Percentiles rank a stretch among this genome's conserved stretches.
Evolutionary conservation across 805 yeast genomes (phyloP).

Genomic region (Hemisphaericaspora nanyangensis): DNA sequence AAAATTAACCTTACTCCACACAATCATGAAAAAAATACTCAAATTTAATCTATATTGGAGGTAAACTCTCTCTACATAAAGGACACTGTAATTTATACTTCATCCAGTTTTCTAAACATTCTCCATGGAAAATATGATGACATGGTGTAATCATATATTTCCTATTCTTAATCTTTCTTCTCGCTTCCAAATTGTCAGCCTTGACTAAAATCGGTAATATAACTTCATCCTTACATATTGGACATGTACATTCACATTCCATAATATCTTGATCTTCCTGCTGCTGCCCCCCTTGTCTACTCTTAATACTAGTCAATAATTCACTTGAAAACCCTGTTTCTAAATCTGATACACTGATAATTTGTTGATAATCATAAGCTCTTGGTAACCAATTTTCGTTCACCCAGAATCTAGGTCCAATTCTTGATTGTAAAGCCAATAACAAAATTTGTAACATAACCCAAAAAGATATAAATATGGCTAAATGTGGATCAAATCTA

Average conservation of each 20-base stretch:
- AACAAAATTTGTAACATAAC: conserved; percentile 53
- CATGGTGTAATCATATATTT: conserved; percentile 87
- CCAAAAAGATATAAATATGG: conserved; percentile 50
- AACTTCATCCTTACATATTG: conserved; percentile 85
- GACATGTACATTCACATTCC: conserved; percentile 64
- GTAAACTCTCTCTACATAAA: conserved; percentile 79
- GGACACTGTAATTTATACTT: conserved; percentile 90
- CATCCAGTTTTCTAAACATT: conserved; percentile 94
- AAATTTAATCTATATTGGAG: conserved; percentile 65
- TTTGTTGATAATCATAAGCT: conserved; percentile 79
- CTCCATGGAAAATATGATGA: conserved; percentile 81
- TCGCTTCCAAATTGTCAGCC: conserved; percentile 9
- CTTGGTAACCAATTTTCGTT: conserved; percentile 74
- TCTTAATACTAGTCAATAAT: conserved; percentile 34
- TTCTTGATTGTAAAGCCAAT: conserved; percentile 56
- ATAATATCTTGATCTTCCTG: conserved; percentile 21
- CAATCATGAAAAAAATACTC: too few species aligned
- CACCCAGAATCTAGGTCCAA: conserved; percentile 82
- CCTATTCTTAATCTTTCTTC: conserved; percentile 25
- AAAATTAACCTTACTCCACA: too few species aligned
- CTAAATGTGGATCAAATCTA: conserved; percentile 54
- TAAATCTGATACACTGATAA: conserved; percentile 53
- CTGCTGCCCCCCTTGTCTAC: conserved; percentile 9
- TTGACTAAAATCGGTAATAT: conserved; percentile 45
- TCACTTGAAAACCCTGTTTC: conserved; percentile 61